Percentiles rank a stretch among this genome's conserved stretches.
Evolutionary conservation across 208 protist species (phyloP).

Genomic region (Trypanosoma theileri): DNA sequence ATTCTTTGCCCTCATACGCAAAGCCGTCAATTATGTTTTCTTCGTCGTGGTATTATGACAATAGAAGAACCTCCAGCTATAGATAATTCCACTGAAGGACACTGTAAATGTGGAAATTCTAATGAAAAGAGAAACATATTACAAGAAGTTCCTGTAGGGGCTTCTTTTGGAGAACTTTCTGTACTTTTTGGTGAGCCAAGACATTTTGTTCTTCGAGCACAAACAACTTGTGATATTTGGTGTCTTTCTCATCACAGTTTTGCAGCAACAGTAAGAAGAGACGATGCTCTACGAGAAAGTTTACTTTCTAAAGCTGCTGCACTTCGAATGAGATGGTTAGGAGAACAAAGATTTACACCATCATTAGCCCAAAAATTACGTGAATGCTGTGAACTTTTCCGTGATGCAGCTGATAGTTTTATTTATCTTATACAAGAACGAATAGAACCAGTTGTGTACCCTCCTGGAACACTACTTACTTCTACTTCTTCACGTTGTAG

Average conservation of each 20-base stretch:
- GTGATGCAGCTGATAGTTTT: conserved; percentile 50
- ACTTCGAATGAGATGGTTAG: conserved; percentile 80
- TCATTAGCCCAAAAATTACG: conserved; percentile 68
- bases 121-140: conserved; percentile 15
- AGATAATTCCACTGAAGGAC: background rate
- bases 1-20: conserved; percentile 66
- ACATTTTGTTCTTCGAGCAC: conserved; percentile 59
- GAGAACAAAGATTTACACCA: conserved; percentile 75
- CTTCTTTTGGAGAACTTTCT: conserved; percentile 84
- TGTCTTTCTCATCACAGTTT: conserved; percentile 70
- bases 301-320: conserved; percentile 77
- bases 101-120: conserved; percentile 2
- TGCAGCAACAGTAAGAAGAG: conserved; percentile 54
- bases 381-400: conserved; percentile 58
- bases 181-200: conserved; percentile 84
- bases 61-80: conserved; percentile 49
- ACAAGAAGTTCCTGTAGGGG: conserved; percentile 36
- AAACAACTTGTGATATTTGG: conserved; percentile 81
- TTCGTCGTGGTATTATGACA: conserved; percentile 62
- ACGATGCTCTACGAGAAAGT: conserved; percentile 58
- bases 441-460: conserved; percentile 79
- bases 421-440: conserved; percentile 84
- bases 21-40: conserved; percentile 73
- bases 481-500: conserved; percentile 68
- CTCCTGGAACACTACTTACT: conserved; percentile 66